Conservation (phyloP, 225 moss, liverwort and hornwort species). For the Polytrichum commune region DNA sequence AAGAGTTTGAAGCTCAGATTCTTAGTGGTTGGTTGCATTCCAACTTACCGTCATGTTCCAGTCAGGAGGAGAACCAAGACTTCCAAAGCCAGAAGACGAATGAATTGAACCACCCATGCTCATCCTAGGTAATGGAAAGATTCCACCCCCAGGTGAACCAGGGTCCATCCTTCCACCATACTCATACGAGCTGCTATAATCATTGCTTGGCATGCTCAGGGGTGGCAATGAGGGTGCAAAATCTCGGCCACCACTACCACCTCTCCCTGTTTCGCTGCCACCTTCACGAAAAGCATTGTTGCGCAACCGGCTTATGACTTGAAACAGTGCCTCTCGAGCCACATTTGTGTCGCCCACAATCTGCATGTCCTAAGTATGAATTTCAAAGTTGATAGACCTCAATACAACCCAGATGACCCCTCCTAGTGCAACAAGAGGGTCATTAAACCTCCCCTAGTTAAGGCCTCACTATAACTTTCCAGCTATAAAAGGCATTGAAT, state of each 20-base stretch:
- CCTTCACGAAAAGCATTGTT: constrained; percentile 85
- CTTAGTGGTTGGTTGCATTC: neutral
- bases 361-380: constrained; percentile 43
- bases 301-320: constrained; percentile 85
- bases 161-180: constrained; percentile 91
- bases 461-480: too few species aligned
- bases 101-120: constrained; percentile 51
- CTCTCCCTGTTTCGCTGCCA: constrained; percentile 58
- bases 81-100: constrained; percentile 73
- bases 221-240: constrained; percentile 76
- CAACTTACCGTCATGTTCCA: constrained; percentile 85
- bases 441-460: too few species aligned
- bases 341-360: constrained; percentile 94
- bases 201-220: constrained; percentile 59
- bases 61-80: constrained; percentile 74
- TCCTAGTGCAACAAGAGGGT: too few species aligned
- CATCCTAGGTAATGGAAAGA: constrained; percentile 76
- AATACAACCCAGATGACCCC: too few species aligned
- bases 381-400: neutral
- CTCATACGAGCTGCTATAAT: constrained; percentile 65
- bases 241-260: constrained; percentile 68
- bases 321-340: constrained; percentile 92
- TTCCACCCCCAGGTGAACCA: constrained; percentile 85
- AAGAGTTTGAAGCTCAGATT: too few species aligned
- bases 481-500: too few species aligned